Base-by-base conservation (phyloP, 345 rosid genomes). In the Acer campestre region DNA sequence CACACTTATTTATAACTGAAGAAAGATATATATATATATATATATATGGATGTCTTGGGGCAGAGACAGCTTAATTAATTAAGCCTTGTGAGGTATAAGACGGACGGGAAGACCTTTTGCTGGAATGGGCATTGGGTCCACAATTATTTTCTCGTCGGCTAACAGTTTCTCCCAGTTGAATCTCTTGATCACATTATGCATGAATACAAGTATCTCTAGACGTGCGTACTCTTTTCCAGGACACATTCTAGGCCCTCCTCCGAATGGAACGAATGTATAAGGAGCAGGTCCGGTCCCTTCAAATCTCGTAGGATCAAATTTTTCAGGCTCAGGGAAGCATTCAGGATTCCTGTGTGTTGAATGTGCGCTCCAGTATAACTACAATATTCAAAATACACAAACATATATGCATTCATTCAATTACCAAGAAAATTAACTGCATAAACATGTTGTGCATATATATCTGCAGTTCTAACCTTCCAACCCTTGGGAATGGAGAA, bases 171-270 rank as follows among this genome's bases (percentile, higher is more conserved):
- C 71, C 82, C 82, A 75, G 1, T 64, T 75, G 71, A 75, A 79
- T 58, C 75, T 75, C 42, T 70, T 75, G 8, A 75, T 55, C 8
- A 79, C 13, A 11, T 79, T 79, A 2, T 79, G 75, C 70, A 79
- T 69, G 75, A 79, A 79, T 6, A 79, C 78, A 1, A 79, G 78
- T 29, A 75, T 79, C 62, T 79, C 82, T 13, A 79, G 35, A n/a
- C 78, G 78, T 17, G 82, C 82, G 55, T 75, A 79, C 29, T 79
- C 78, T 51, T 79, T 79, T 3, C 82, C 78, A 0, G 78, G 82
- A 35, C 82, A 79, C 82, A 79, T 79, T 68, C 82, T 49, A 0
- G 82, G 82, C 6, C 82, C 82, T 68, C 82, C 82, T 69, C 82
- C 78, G 5, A 79, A 79, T 0, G 82, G 82, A 1, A 75, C 82